Base-by-base conservation (phyloP, 1,139 yeast genomes). In the Hansenula sp. region DNA sequence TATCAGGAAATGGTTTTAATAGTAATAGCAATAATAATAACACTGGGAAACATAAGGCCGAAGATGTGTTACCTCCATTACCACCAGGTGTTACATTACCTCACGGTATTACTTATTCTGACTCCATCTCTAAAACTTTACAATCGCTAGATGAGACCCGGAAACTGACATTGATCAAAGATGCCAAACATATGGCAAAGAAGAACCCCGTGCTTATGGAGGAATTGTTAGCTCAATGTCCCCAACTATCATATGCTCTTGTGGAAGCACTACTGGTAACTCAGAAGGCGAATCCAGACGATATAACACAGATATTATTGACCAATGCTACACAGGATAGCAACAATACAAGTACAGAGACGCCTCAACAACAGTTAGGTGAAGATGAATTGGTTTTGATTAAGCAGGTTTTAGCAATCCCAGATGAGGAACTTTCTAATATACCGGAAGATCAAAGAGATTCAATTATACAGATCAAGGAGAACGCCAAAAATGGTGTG, bases 241-340 rank as follows among this genome's bases (percentile, higher is more conserved):
- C 96, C 0, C 96, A 88, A 55, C 67, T 91, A 43, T 71, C 88
- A 1, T 89, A 84, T 59, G 94, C 96, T 0, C 68, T 90, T 31
- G 88, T 91, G 6, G 97, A 91, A 58, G 74, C 85, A 1, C 67
- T 88, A 45, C 65, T 90, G 47, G 66, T 84, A n/a, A 61, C 66
- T 39, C 59, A 66, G 3, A 57, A 60, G 30, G 57, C 61, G 9
- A 54, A 58, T 31, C 60, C 59, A 5, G 63, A 62, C 39, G 64
- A 63, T 29, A 45, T 69, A 46, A 55, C 67, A 25, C 56, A 59
- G 33, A 47, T 64, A 41, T 41, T 58, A 38, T 38, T 58, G 40
- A 43, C 39, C 49, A 32, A 29, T 47, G n/a, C 44, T 10, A 38
- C 44, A 44, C 39, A 36, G 38, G 40, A 21, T 43, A 41, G 12